These are phyloP conservation scores for Curvularia spicifera DNA, from an alignment of 2,329 filamentous ascomycete genomes.

Conservation along the genomic window DNA sequence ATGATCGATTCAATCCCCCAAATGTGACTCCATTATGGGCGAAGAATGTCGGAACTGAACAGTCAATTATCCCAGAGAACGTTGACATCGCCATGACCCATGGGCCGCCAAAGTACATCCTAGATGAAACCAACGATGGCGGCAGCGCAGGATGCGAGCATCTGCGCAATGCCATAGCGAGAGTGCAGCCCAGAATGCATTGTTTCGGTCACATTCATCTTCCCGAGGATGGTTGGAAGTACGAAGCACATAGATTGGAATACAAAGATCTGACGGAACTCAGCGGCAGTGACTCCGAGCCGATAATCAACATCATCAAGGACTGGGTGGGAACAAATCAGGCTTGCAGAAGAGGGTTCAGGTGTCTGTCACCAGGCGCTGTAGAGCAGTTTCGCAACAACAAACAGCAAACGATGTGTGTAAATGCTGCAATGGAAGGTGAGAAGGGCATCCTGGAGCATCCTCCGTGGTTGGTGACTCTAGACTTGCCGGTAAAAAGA, in stretches of 20 bases:
- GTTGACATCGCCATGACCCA: slow-evolving; percentile 68
- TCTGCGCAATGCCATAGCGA: slow-evolving; percentile 57
- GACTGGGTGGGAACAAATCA: slow-evolving; percentile 35
- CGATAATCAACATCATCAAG: slow-evolving; percentile 18
- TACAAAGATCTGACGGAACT: slow-evolving; percentile 26
- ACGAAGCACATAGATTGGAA: slow-evolving; percentile 39
- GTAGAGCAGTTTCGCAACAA: slow-evolving; percentile 28
- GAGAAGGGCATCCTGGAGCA: slow-evolving; percentile 55
- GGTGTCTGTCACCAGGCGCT: slow-evolving; percentile 36
- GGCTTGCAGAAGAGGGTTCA: slow-evolving; percentile 29
- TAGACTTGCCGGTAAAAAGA: slow-evolving; percentile 47
- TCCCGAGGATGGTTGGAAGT: slow-evolving; percentile 44
- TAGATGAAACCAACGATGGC: slow-evolving; percentile 52
- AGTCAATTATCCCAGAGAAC: slow-evolving; percentile 36
- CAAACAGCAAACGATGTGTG: slow-evolving; percentile 61
- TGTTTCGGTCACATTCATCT: slow-evolving; percentile 68
- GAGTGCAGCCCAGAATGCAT: slow-evolving; percentile 58
- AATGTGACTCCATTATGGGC: slow-evolving; percentile 27
- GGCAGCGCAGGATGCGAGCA: slow-evolving; percentile 61
- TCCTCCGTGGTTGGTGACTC: slow-evolving; percentile 61
- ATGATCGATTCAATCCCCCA: slow-evolving; percentile 59
- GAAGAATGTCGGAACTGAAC: slow-evolving; percentile 24
- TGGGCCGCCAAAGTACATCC: slow-evolving; percentile 60
- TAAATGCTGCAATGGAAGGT: slow-evolving; percentile 63
- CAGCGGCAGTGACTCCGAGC: slow-evolving; percentile 14